A percentile compares a stretch with the other conserved stretches of the same genome.
Conservation (phyloP, 2,329 filamentous ascomycete species). For the Diaporthe ampelina region DNA sequence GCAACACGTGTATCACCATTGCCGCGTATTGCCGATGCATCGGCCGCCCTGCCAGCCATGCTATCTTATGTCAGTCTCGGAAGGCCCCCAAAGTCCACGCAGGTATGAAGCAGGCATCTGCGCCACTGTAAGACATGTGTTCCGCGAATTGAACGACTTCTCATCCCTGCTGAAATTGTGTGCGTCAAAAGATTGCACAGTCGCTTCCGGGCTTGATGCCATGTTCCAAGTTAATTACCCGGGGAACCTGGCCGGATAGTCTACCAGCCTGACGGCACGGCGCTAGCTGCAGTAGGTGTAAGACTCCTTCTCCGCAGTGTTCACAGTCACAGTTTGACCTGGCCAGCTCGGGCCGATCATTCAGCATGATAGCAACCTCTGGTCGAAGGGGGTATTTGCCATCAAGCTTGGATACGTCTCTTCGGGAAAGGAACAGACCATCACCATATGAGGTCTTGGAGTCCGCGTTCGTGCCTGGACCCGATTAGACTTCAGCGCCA, state of each 20-base stretch:
- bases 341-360: not conserved
- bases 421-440: not conserved
- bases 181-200: not conserved
- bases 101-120: not conserved
- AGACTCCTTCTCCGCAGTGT: not conserved
- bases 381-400: too few species aligned
- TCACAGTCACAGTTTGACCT: not conserved
- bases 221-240: not conserved
- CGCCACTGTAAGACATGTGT: not conserved
- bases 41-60: not conserved
- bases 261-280: not conserved
- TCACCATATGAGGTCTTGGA: not conserved
- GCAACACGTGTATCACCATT: slow-evolving; percentile 27
- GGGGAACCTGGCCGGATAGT: not conserved
- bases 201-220: not conserved
- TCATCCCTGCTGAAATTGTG: not conserved
- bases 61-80: not conserved
- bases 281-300: slow-evolving; percentile 5
- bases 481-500: too few species aligned
- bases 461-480: not conserved
- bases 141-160: not conserved
- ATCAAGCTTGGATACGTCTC: not conserved
- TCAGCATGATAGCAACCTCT: not conserved
- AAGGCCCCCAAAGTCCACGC: not conserved
- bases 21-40: slow-evolving; percentile 20